These are phyloP conservation scores for Fusarium drepaniforme DNA, from an alignment of 2,329 filamentous ascomycete species.

Conservation along the genomic window DNA sequence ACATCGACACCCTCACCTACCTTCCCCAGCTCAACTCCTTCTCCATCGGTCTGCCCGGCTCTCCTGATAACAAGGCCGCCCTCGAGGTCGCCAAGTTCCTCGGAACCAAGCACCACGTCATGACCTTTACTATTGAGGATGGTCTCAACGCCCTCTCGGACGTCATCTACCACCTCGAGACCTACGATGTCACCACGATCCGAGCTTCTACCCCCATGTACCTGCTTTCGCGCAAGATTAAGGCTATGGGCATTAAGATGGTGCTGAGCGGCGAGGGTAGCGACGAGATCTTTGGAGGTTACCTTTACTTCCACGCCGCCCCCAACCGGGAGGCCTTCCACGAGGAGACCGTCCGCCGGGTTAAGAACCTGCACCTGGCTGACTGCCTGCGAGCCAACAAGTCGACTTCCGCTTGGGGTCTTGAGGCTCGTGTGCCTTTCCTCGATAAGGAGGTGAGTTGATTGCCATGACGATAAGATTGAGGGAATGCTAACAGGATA, in stretches of 20 bases:
- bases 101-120: conserved; percentile 96
- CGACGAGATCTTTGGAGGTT: conserved; percentile 98
- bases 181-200: conserved; percentile 98
- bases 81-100: conserved; percentile 95
- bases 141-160: conserved; percentile 96
- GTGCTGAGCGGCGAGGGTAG: conserved; percentile 96
- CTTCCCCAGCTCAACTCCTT: conserved; percentile 98
- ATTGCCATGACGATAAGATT: too few species aligned
- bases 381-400: conserved; percentile 99
- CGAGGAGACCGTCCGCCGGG: conserved; percentile 90
- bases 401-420: conserved; percentile 97
- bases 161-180: conserved; percentile 98
- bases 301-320: conserved; percentile 97
- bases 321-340: conserved; percentile 95
- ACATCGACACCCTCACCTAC: conserved; percentile 89
- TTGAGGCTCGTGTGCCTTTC: conserved; percentile 98
- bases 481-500: conserved; percentile 32
- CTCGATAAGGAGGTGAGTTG: conserved; percentile 83
- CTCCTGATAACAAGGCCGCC: conserved; percentile 92
- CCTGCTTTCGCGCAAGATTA: conserved; percentile 97
- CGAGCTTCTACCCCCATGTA: conserved; percentile 99
- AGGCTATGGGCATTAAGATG: conserved; percentile 99
- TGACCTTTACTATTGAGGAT: conserved; percentile 98
- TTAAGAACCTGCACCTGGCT: conserved; percentile 96
- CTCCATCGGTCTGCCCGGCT: conserved; percentile 94